Evolutionary conservation across 2,329 filamentous ascomycete genomes (phyloP), one percentile per base, ranked within the genome.

Genomic region (Fusarium sp.): DNA sequence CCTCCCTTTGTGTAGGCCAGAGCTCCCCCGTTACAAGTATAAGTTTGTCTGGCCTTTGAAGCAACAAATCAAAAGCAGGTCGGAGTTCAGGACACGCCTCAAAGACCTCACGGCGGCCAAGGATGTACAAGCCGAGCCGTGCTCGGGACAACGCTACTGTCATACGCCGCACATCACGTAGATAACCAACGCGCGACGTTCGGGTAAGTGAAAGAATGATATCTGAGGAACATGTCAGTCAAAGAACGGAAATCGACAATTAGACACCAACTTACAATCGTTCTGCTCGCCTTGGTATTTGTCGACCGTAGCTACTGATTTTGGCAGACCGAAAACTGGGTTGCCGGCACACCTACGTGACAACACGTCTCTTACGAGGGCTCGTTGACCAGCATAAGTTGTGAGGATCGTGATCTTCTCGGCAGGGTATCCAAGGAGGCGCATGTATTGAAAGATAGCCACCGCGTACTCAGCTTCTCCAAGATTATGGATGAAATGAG

Each of bases 211-310:
- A 98, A 59, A 99, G 88, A 74, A 99, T 97, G 73, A 99, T 90
- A 77, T 98, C 93, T 96, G 63, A 34, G 34, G 40, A 4, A 8
- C n/a, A 20, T 34, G 62, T 79, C 63, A 80, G 75, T 59, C 47
- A 25, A 24, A 25, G 24, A 8, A 12, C 11, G 29, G 18, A 5
- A 15, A n/a, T 20, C 13, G 18, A 25, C n/a, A 52, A 18, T 8
- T 8, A 34, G 29, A 40, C 48, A 15, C 34, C 20, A 59, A 89
- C 92, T 86, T 86, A 96, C 93, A 98, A 77, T 99, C 96, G 81
- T 99, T 99, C 82, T 99, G 96, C 84, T 99, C 96, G 79, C 96
- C 97, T 83, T 99, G 96, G 77, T 98, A 99, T 80, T 97, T 98
- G 83, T 99, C 96, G 69, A 99, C 95, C 8, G 97, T 99, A 6